Evolutionary conservation across 2,329 filamentous ascomycete genomes (phyloP), one percentile per base, ranked within the genome.

Genomic region (Calonectria pteridis): DNA sequence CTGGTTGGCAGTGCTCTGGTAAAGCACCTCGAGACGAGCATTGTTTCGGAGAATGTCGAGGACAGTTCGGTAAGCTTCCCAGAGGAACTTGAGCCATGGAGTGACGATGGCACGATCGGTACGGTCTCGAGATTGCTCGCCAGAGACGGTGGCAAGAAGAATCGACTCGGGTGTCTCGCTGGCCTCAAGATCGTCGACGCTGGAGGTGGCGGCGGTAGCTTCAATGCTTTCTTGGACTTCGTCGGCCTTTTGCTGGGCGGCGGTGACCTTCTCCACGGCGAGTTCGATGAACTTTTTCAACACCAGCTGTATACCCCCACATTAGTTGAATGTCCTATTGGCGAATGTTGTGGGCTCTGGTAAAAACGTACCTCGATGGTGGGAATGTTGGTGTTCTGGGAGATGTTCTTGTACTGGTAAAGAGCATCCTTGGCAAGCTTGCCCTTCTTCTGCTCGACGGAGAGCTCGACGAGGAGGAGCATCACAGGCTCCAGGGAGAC

Each of bases 341-440:
- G 64, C 63, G 66, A 63, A 43, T 49, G 20, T 66, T 50, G 26
- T 20, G 35, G 65, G 69, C 26, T 53, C 26, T 33, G 69, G n/a
- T 28, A 62, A 67, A 29, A 69, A 82, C 84, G 53, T 88, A 95
- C 94, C 92, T 98, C 97, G 85, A 99, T 99, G 75, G 97, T 99
- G 81, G 92, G 95, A 79, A 99, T 95, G 84, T 98, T 98, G 81
- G 96, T 98, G 88, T 99, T 99, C 86, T 99, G 97, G 70, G 96
- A 96, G 80, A 98, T 98, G 86, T 99, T 99, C 91, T 99, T 99
- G 91, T 99, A 99, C 86, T 98, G 97, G 86, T 98, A 99, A 63
- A 99, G 91, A 75, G 97, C 97, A 88, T 99, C 97, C 91, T 99
- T 99, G 86, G 96, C 97, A 75, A 97, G 91, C 88, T 99, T 99